Percentiles rank a stretch among this genome's conserved stretches.
phyloP scores from a whole-genome alignment of 2,329 filamentous ascomycete species.

The Myriangium duriaei region DNA sequence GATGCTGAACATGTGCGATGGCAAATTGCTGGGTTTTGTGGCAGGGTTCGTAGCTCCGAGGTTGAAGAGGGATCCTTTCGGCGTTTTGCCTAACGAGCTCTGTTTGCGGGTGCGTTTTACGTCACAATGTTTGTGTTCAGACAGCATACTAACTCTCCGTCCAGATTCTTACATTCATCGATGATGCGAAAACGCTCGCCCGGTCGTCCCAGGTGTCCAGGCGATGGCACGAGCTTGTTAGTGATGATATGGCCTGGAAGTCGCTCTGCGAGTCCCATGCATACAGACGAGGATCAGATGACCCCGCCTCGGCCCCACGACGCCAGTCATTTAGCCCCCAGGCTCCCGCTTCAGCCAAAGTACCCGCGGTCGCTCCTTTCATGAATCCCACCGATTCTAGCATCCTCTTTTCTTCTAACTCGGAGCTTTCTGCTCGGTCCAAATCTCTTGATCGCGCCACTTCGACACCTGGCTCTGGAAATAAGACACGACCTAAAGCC shows the following conservation, averaged over 20 bases:
- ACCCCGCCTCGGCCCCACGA: slow-evolving; percentile 16
- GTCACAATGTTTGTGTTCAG: no score
- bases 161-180: slow-evolving; percentile 89
- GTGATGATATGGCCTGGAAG: slow-evolving; percentile 97
- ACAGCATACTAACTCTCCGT: no score
- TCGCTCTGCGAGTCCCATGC: slow-evolving; percentile 92
- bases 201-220: slow-evolving; percentile 92
- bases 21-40: slow-evolving; percentile 88
- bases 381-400: slow-evolving; percentile 14
- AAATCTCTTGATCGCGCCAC: slow-evolving; percentile 45
- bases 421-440: slow-evolving; percentile 33
- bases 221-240: slow-evolving; percentile 83
- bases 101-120: slow-evolving; percentile 63
- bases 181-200: slow-evolving; percentile 87
- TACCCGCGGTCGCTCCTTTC: slow-evolving; percentile 16
- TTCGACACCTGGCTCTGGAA: slow-evolving; percentile 12
- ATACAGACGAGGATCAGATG: slow-evolving; percentile 50
- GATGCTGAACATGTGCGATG: slow-evolving; percentile 86
- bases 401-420: slow-evolving; percentile 17
- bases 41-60: slow-evolving; percentile 90
- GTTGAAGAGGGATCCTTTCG: slow-evolving; percentile 93
- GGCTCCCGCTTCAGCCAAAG: slow-evolving; percentile 2
- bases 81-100: slow-evolving; percentile 79
- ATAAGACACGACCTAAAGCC: slow-evolving; percentile 44
- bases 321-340: slow-evolving; percentile 1